A percentile compares a stretch with the other conserved stretches of the same genome.
phyloP scores from a whole-genome alignment of 805 yeast species.

The Metschnikowia amazonensis region DNA sequence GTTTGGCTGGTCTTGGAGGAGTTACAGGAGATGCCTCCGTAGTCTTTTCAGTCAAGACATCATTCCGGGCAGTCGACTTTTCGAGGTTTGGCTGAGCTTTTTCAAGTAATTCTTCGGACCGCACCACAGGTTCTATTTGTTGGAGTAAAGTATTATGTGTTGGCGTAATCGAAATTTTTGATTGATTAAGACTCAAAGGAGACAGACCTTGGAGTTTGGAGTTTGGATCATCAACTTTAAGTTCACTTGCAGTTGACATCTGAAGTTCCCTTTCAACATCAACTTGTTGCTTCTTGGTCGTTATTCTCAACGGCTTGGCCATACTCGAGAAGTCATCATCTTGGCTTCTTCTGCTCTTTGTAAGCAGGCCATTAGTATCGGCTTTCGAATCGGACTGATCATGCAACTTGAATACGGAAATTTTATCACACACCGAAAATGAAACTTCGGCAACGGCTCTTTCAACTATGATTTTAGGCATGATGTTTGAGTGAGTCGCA shows the following conservation, averaged over 20 bases:
- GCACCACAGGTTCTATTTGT: not conserved
- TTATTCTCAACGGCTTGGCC: slow-evolving; percentile 14
- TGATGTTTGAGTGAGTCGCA: slow-evolving; percentile 55
- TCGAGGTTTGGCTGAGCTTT: not conserved
- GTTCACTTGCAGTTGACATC: not conserved
- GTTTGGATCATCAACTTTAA: not conserved
- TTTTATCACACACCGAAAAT: slow-evolving; percentile 59
- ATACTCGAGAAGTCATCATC: not conserved
- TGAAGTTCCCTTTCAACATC: not conserved
- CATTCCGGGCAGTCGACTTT: not conserved
- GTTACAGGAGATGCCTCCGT: not conserved
- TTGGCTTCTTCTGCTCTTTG: not conserved
- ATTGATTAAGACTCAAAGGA: not conserved
- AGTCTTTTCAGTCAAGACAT: not conserved
- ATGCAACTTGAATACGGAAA: slow-evolving; percentile 48
- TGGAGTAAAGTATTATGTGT: not conserved
- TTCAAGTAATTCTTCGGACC: not conserved
- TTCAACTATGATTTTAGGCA: slow-evolving; percentile 70
- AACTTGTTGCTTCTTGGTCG: slow-evolving; percentile 5
- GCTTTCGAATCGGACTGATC: not conserved
- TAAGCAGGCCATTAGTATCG: not conserved
- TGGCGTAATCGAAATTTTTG: not conserved
- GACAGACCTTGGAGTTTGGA: not conserved
- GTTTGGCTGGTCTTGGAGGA: slow-evolving; percentile 1
- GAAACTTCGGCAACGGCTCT: slow-evolving; percentile 73